Evolutionary conservation across 495 filamentous ascomycete species (phyloP), one percentile per base, ranked within the genome.

Genomic region (Xylaria palmicola): DNA sequence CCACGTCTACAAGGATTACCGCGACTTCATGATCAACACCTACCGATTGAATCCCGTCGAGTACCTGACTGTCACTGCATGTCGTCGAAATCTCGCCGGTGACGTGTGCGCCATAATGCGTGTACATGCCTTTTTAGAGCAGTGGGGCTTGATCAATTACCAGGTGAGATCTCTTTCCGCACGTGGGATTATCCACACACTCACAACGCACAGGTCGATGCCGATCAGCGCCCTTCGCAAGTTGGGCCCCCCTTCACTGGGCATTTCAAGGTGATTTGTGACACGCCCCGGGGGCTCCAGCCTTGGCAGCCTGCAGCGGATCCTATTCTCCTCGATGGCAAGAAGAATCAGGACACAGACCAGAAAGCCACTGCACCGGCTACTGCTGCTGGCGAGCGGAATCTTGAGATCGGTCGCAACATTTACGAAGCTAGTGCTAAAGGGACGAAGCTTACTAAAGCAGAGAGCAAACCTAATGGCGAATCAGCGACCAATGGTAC

Each of bases 101-200:
- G 94, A 98, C 76, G 94, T 98, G 54, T 98, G 94, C 74, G 94
- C 95, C 13, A 98, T 98, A 64, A 97, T 98, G 94, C 87, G 94
- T 56, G 91, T 98, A 24, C 94, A 98, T 75, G 90, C 91, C 5
- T 98, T 98, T 78, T 83, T 98, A n/a, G 94, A 98, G 76, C 93
- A 97, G 72, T 98, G 94, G 94, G 94, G 94, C 10, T 76, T 98
- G 70, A 98, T 98, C 65, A 98, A 98, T 74, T 98, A 98, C 71
- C 94, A 98, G 77, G 94, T 96, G 78, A n/a, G 71, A 39, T 52
- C 51, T 60, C 49, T n/a, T 6, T n/a, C 41, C 9, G n/a, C 24
- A 9, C 19, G 36, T 15, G 4, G 15, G 30, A 20, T 44, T 12
- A 29, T 30, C 64, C 40, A 36, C 9, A 12, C 47, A 56, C 74